Base-by-base conservation (phyloP, 345 rosid genomes). In the Euphorbia lathyris region DNA sequence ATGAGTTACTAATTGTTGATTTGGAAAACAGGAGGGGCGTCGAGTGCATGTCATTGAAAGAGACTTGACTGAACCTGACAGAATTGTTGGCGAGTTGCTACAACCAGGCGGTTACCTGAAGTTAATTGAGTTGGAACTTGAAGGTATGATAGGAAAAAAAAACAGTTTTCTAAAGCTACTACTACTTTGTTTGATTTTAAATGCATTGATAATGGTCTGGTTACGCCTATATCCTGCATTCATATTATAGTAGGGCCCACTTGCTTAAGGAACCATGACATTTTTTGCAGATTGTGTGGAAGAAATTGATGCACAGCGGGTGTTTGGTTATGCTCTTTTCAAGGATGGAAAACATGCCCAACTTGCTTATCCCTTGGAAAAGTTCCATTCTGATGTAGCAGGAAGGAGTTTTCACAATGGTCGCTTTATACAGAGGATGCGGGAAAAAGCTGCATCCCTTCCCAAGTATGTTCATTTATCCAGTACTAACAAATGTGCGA, bases 71-170 rank as follows among this genome's bases (percentile, higher is more conserved):
- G 80, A 77, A 64, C 80, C 80, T 25, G 80, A 77, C 70, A 77
- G 80, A 64, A 77, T 77, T 72, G 80, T 77, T 38, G 80, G 80
- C 20, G 80, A 77, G 63, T 63, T 77, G 64, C 76, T 77, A 20
- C 80, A 77, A 58, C 80, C 80, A 5, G 80, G 80, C 12, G 80
- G 80, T 13, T 77, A 77, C 27, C 66, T 77, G 16, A 77, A 77
- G 73, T 63, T 77, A 64, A 63, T 72, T 32, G 80, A 77, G 55
- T 57, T 77, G 70, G 80, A 76, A 43, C 80, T 77, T 72, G 70
- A 72, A 77, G 80, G 80, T 77, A 50, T 0, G 64, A 34, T 7
- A 7, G 38, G 38, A 34, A 7, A 34, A 34, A 34, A 34, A 7
- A 13, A 32, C 9, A 29, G 22, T 14, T 57, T 66, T 51, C 7